These are phyloP conservation scores for Leccinum griseonigrum DNA, from an alignment of 1,284 basidiomycete species.

Conservation along the genomic window DNA sequence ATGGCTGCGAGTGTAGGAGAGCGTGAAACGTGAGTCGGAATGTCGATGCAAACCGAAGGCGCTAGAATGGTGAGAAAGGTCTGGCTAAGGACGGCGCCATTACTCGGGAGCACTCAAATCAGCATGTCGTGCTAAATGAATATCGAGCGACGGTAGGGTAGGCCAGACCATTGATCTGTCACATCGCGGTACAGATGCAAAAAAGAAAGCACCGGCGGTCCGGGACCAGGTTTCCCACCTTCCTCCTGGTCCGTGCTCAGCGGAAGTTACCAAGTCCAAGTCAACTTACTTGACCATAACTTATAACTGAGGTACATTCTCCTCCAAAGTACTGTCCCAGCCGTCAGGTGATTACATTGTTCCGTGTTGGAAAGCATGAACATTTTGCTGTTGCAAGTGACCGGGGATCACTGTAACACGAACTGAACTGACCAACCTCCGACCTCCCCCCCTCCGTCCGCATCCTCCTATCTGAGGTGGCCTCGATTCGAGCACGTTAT, in stretches of 20 bases:
- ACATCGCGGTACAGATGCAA: background rate
- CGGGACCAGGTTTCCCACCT: background rate
- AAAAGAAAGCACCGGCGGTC: background rate
- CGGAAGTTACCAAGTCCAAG: too few species aligned
- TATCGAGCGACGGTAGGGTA: background rate
- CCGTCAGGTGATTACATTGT: too few species aligned
- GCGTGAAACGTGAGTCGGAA: background rate
- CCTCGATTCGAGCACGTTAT: background rate
- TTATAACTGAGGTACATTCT: too few species aligned
- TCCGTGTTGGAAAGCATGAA: too few species aligned
- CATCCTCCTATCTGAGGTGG: background rate
- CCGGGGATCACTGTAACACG: too few species aligned
- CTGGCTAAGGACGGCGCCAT: background rate
- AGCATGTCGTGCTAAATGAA: background rate
- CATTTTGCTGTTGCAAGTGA: too few species aligned
- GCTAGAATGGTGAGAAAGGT: background rate
- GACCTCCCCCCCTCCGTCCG: background rate
- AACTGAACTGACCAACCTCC: background rate
- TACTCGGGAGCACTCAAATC: background rate
- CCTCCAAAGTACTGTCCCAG: too few species aligned
- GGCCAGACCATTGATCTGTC: background rate
- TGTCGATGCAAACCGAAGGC: background rate
- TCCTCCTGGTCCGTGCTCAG: background rate
- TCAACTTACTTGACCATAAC: too few species aligned
- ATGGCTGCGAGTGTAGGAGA: background rate